Conservation (phyloP, 2,329 filamentous ascomycete genomes). For the Colletotrichum filicis region DNA sequence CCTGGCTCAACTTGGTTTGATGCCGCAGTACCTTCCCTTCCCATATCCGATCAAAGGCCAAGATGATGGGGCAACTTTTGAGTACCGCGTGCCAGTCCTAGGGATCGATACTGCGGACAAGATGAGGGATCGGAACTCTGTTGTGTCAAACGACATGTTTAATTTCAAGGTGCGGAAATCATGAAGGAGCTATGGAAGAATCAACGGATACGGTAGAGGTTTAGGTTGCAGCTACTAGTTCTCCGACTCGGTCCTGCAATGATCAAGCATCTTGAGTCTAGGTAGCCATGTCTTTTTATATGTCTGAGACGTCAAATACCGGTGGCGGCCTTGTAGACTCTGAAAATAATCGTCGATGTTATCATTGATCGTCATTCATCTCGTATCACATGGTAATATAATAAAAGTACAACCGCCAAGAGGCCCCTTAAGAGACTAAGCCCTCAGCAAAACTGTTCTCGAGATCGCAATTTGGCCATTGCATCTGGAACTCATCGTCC, state of each 20-base stretch:
- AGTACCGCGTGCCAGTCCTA: no score
- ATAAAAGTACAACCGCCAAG: not conserved
- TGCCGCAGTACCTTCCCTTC: constrained; percentile 70
- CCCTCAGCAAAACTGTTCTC: not conserved
- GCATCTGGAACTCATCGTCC: not conserved
- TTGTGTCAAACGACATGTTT: no score
- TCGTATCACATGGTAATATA: not conserved
- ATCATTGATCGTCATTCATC: not conserved
- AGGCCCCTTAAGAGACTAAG: not conserved
- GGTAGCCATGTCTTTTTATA: no score
- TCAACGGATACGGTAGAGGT: no score
- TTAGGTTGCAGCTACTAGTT: no score
- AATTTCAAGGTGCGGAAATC: no score
- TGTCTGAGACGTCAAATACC: no score
- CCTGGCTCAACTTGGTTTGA: constrained; percentile 65
- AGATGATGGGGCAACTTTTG: not conserved
- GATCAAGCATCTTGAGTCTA: no score
- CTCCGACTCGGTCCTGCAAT: no score
- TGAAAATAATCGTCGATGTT: not conserved
- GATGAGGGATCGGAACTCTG: no score
- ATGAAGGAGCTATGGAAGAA: no score
- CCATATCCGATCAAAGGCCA: constrained; percentile 45
- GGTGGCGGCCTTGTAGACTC: not conserved
- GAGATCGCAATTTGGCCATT: not conserved
- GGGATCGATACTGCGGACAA: no score